Base-by-base conservation (phyloP, 1,284 basidiomycete genomes). In the Sphagnurus paluster region DNA sequence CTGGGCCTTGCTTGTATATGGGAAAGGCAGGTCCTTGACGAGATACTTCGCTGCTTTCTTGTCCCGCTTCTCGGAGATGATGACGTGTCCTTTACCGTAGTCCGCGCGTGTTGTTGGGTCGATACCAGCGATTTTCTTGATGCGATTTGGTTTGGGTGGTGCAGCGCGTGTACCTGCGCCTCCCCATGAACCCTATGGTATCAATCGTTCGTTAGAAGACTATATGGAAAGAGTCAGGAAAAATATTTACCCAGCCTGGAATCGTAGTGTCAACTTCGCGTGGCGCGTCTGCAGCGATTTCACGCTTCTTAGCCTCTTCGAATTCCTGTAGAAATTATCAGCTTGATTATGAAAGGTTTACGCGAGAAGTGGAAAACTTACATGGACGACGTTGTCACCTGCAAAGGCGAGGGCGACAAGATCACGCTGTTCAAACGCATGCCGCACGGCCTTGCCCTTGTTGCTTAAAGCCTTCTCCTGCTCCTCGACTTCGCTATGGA, bases 331-430 rank as follows among this genome's bases (percentile, higher is more conserved):
- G 23, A 9, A 11, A 23, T n/a, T 11, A 11, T 37, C 4, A 23
- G 5, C 10, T 3, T 21, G 13, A 7, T 20, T 13, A 37, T 20
- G 9, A n/a, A 4, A 37, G n/a, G n/a, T n/a, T 24, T 1, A 23
- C 24, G 28, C 20, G 52, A 23, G 8, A 5, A n/a, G 26, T 21
- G 21, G 39, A 37, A 28, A 19, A 56, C 78, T 19, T 58, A 91
- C 90, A 64, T 88, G 80, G 0, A 96, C 84, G 9, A 98, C 96
- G 60, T 98, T 90, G 65, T 99, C 96, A 1, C 92, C 93, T 0
- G 96, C 96, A 71, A 99, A 99, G 0, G 96, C 97, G 50, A 87
- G 82, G 0, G 93, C 89, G 6, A 99, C 94, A 4, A 99, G 76
- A 54, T 97, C 90, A 19, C 89, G 78, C 64, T 97, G 93, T 62